A percentile compares a stretch with the other conserved stretches of the same genome.
phyloP scores from a whole-genome alignment of 2,329 filamentous ascomycete genomes.

The Dothistroma pini region DNA sequence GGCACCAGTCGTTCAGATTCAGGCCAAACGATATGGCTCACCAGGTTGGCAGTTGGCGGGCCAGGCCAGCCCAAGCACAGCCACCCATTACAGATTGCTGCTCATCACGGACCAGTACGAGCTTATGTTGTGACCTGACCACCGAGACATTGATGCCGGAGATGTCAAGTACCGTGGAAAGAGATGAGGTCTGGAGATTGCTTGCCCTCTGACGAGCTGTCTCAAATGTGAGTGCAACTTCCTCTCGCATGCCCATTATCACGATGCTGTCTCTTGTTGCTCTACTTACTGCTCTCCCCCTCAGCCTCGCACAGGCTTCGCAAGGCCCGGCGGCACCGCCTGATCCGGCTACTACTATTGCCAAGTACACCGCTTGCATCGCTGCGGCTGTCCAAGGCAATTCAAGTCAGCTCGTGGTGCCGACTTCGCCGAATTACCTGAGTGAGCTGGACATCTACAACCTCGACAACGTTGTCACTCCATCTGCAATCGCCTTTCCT shows the following conservation, averaged over 20 bases:
- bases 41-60: background rate
- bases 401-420: background rate
- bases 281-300: background rate
- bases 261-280: background rate
- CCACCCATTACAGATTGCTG: background rate
- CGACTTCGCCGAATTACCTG: background rate
- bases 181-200: background rate
- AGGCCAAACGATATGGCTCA: background rate
- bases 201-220: background rate
- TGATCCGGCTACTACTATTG: background rate
- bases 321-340: background rate
- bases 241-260: background rate
- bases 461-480: slow-evolving; percentile 15
- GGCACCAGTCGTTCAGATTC: background rate
- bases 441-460: slow-evolving; percentile 19
- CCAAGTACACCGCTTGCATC: background rate
- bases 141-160: background rate
- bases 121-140: background rate
- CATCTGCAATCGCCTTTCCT: slow-evolving; percentile 18
- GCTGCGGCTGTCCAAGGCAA: background rate
- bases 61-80: background rate
- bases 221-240: background rate
- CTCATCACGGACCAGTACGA: background rate
- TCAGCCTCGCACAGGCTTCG: background rate
- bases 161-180: background rate